Evolutionary conservation across 2,329 filamentous ascomycete genomes (phyloP), one percentile per base, ranked within the genome.

Genomic region (Pyrenochaeta sp.): DNA sequence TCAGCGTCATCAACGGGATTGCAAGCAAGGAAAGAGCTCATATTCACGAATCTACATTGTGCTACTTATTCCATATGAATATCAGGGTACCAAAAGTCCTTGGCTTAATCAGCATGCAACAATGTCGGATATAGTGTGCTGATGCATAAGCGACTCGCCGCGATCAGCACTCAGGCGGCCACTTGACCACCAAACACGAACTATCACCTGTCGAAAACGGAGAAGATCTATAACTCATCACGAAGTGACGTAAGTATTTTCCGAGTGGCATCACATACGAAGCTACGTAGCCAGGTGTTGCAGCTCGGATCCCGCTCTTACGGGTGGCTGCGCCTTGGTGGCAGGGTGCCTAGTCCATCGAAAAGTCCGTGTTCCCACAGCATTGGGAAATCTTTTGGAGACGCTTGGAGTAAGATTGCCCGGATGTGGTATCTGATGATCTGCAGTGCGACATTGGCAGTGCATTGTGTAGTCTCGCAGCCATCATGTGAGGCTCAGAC

Each of bases 381-480:
- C n/a, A 8, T 5, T 15, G 19, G 10, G 7, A 22, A 2, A 7
- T 14, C 4, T 8, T n/a, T 7, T 22, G 7, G 14, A 14, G 11
- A 22, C n/a, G n/a, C 10, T 13, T 22, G n/a, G 3, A n/a, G 7
- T 11, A 7, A 10, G 31, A 34, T 2, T 7, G 15, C 5, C 35
- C 28, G 32, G 6, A 38, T 44, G 10, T 14, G 41, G 41, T 37
- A 17, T 38, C 27, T 44, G 18, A 18, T 38, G 26, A 38, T 24
- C 30, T 44, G 41, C 35, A 13, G 21, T 44, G 41, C 28, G 34
- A 44, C 35, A 44, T 38, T 38, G 23, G 14, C 27, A 22, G 18
- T 15, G 27, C 26, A 27, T 35, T 19, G 20, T 17, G 13, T 18
- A 17, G 7, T n/a, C 4, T 23, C 23, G 22, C 31, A 6, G 17